Percentiles rank a stretch among this genome's conserved stretches.
phyloP scores from a whole-genome alignment of 1,139 yeast genomes.

The Petasospora fabianii region DNA sequence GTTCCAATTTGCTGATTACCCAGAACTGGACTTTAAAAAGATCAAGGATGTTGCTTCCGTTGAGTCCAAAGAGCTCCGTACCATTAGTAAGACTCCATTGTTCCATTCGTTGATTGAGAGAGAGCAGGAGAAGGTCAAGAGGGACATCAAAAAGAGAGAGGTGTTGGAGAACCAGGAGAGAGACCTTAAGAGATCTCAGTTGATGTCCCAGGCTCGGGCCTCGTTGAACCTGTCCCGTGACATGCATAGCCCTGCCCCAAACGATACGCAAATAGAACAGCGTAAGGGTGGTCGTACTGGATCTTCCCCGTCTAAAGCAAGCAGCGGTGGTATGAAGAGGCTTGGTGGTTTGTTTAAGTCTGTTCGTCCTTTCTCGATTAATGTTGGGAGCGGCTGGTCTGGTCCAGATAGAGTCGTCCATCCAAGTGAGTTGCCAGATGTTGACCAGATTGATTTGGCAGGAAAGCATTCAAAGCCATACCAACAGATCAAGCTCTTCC shows the following conservation, averaged over 20 bases:
- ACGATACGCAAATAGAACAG: conserved; percentile 14
- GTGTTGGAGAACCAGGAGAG: conserved; percentile 37
- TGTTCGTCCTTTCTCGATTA: conserved; percentile 44
- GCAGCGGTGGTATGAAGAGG: conserved; percentile 31
- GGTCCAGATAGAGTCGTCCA: conserved; percentile 50
- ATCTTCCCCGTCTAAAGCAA: conserved; percentile 23
- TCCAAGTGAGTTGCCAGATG: conserved; percentile 58
- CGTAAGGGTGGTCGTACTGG: conserved; percentile 19
- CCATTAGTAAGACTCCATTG: conserved; percentile 33
- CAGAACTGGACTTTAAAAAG: conserved; percentile 20
- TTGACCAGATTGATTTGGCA: conserved; percentile 38
- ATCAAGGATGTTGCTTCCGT: conserved; percentile 39
- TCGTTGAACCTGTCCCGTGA: conserved; percentile 13
- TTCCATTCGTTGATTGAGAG: conserved; percentile 42
- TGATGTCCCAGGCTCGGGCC: conserved; percentile 25
- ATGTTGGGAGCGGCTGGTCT: conserved; percentile 34
- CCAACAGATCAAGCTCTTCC: conserved; percentile 50
- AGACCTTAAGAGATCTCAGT: conserved; percentile 30
- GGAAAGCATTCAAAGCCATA: conserved; percentile 49
- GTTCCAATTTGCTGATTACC: conserved; percentile 22
- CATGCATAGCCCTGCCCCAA: conserved; percentile 8
- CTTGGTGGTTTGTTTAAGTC: conserved; percentile 42
- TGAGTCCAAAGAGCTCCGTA: conserved; percentile 39
- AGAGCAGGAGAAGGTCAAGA: conserved; percentile 47
- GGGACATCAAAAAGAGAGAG: conserved; percentile 48